phyloP scores from a whole-genome alignment of 2,329 filamentous ascomycete genomes.

The Leptographium lundbergii region DNA sequence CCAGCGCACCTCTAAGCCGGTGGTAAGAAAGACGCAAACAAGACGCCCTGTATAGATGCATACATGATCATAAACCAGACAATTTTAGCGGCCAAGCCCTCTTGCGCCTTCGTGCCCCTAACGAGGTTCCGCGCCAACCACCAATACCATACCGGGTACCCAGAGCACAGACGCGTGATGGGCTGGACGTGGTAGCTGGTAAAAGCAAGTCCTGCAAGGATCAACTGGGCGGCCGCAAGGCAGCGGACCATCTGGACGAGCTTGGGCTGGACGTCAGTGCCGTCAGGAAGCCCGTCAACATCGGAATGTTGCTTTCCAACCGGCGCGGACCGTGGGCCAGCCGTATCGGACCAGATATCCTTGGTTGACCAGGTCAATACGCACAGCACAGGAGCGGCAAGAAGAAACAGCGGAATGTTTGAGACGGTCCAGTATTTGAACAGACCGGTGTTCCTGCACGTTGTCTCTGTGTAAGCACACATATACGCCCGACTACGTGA shows the following conservation, averaged over 20 bases:
- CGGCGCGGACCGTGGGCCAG: conserved; percentile 2
- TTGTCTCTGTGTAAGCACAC: background rate
- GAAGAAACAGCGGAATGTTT: conserved; percentile 76
- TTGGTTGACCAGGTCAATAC: conserved; percentile 52
- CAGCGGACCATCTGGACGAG: conserved; percentile 29
- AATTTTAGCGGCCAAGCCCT: conserved; percentile 19
- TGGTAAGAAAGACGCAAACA: conserved; percentile 85
- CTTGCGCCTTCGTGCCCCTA: conserved; percentile 6
- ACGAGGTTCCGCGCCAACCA: conserved; percentile 45
- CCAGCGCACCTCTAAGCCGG: conserved; percentile 46
- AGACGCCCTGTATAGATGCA: conserved; percentile 63
- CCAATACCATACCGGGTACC: conserved; percentile 82
- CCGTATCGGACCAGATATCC: conserved; percentile 19
- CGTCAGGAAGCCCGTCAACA: background rate
- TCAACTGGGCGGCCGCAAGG: conserved; percentile 58
- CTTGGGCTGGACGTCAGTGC: conserved; percentile 5
- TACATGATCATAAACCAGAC: conserved; percentile 70
- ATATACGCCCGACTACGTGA: background rate
- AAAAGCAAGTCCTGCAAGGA: conserved; percentile 59
- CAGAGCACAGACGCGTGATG: conserved; percentile 77
- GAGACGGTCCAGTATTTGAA: conserved; percentile 80
- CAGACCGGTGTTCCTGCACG: conserved; percentile 67
- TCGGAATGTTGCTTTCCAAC: background rate
- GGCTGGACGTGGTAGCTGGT: conserved; percentile 90
- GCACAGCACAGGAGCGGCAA: conserved; percentile 66